These are phyloP conservation scores for Periglandula ipomoeae DNA, from an alignment of 2,329 filamentous ascomycete genomes.

Conservation along the genomic window DNA sequence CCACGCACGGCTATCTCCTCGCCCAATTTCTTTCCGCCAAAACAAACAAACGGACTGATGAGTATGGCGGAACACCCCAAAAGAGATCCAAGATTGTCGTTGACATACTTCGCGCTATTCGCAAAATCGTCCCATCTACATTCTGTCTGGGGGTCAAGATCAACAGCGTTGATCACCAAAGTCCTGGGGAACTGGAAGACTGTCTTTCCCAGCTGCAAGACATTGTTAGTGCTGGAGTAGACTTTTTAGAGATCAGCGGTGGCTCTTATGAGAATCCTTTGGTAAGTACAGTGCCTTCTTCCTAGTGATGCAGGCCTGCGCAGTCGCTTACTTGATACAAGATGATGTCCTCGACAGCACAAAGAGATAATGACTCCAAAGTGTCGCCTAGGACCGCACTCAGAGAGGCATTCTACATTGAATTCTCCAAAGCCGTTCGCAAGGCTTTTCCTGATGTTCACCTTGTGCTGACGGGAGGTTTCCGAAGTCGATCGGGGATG, in stretches of 20 bases:
- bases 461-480: slow-evolving; percentile 54
- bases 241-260: slow-evolving; percentile 61
- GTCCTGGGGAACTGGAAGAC: slow-evolving; percentile 34
- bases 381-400: slow-evolving; percentile 28
- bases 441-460: slow-evolving; percentile 32
- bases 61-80: slow-evolving; percentile 42
- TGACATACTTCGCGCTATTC: slow-evolving; percentile 38
- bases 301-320: too few species aligned
- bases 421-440: slow-evolving; percentile 49
- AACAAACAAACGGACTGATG: slow-evolving; percentile 43
- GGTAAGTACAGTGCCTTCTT: slow-evolving; percentile 23
- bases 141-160: slow-evolving; percentile 47
- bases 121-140: slow-evolving; percentile 22
- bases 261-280: slow-evolving; percentile 47
- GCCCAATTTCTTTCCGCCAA: slow-evolving; percentile 43
- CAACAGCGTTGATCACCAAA: slow-evolving; percentile 49
- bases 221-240: slow-evolving; percentile 41
- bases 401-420: slow-evolving; percentile 60
- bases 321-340: too few species aligned
- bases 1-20: slow-evolving; percentile 48
- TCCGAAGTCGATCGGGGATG: slow-evolving; percentile 39
- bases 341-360: too few species aligned
- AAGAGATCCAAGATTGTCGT: slow-evolving; percentile 40
- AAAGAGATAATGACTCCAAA: not conserved
- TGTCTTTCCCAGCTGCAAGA: slow-evolving; percentile 48